A percentile compares a stretch with the other conserved stretches of the same genome.
phyloP scores from a whole-genome alignment of 1,139 yeast species.

The Fermentozyma sake region DNA sequence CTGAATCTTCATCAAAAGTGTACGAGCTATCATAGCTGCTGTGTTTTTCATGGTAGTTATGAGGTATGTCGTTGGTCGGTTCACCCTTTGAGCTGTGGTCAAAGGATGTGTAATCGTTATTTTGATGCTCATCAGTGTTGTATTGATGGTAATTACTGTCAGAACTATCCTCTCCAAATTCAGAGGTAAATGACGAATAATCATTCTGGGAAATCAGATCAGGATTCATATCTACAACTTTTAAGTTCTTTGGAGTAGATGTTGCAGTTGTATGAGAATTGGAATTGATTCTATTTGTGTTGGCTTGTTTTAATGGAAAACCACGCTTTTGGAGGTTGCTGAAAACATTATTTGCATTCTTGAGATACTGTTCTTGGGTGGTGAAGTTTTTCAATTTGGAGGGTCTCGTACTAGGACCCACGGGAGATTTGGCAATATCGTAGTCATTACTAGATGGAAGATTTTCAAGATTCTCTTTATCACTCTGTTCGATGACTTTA shows the following conservation, averaged over 20 bases:
- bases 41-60: constrained; percentile 3
- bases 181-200: constrained; percentile 35
- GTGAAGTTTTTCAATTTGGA: constrained; percentile 31
- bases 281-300: constrained; percentile 8
- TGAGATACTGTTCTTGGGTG: constrained; percentile 32
- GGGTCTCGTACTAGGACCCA: no score
- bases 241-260: constrained; percentile 33
- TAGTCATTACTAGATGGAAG: not conserved
- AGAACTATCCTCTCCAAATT: constrained; percentile 25
- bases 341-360: constrained; percentile 38
- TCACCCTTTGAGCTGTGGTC: constrained; percentile 6
- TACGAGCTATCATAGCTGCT: constrained; percentile 20
- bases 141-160: constrained; percentile 14
- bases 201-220: constrained; percentile 18
- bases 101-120: constrained; percentile 26
- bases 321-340: constrained; percentile 37
- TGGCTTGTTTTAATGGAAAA: constrained; percentile 10
- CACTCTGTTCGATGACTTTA: not conserved
- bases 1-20: constrained; percentile 25
- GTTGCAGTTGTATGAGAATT: constrained; percentile 28
- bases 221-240: constrained; percentile 12
- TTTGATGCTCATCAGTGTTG: constrained; percentile 9
- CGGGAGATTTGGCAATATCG: constrained; percentile 2
- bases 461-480: not conserved
- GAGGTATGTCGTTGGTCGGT: not conserved